phyloP scores from a whole-genome alignment of 148 eudicot genomes.

The Simmondsia chinensis region DNA sequence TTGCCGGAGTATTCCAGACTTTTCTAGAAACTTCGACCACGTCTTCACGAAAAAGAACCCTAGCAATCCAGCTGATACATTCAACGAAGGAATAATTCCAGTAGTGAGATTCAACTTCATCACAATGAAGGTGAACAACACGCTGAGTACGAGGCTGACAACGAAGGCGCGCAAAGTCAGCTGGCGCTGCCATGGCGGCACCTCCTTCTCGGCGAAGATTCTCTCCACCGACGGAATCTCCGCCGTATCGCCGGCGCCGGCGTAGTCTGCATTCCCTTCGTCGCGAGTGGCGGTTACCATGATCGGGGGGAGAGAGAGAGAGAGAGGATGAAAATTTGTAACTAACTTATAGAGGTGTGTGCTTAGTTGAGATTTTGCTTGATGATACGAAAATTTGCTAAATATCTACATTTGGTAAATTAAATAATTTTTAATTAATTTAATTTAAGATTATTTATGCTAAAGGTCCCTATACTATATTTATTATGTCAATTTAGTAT shows the following conservation, averaged over 20 bases:
- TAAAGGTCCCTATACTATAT: no score
- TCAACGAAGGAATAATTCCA: constrained; percentile 31
- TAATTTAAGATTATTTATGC: no score
- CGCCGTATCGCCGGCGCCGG: not conserved
- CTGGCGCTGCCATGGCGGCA: constrained; percentile 27
- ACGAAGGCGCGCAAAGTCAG: constrained; percentile 21
- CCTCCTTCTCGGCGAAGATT: constrained; percentile 9
- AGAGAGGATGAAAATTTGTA: no score
- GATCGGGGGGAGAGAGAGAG: no score
- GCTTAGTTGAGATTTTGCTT: no score
- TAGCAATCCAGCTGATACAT: constrained; percentile 29
- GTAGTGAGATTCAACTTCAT: constrained; percentile 35
- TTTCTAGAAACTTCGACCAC: constrained; percentile 25
- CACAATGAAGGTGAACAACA: constrained; percentile 29
- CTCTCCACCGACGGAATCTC: constrained; percentile 20
- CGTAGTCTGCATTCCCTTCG: constrained; percentile 4
- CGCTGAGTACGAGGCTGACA: constrained; percentile 22
- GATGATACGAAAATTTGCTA: no score
- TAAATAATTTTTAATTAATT: no score
- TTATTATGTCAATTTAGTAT: no score
- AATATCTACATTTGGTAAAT: no score
- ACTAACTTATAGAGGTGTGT: no score
- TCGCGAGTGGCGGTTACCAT: not conserved
- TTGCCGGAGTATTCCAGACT: constrained; percentile 18
- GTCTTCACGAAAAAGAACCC: constrained; percentile 35